phyloP scores from a whole-genome alignment of 2,329 filamentous ascomycete genomes.

The Sporothrix brunneoviolacea region DNA sequence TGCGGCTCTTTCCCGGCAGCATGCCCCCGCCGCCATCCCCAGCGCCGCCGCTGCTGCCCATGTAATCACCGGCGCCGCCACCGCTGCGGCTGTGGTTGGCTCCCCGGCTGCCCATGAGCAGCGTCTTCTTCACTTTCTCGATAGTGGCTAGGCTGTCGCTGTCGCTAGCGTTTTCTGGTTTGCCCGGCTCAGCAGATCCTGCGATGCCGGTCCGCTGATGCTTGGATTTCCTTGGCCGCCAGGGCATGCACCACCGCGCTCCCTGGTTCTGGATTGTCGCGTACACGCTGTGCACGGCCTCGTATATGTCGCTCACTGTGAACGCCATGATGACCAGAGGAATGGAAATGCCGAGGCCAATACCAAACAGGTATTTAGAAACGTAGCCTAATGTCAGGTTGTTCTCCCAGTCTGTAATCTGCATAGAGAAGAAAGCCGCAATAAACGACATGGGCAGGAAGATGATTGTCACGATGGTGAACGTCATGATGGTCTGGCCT shows the following conservation, averaged over 20 bases:
- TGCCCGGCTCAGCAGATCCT: not conserved
- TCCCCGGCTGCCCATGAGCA: not conserved
- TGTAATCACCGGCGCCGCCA: not conserved
- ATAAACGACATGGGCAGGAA: conserved; percentile 40
- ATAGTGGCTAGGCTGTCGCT: conserved; percentile 2
- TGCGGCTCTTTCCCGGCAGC: conserved; percentile 1
- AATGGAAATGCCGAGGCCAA: conserved; percentile 34
- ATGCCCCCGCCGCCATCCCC: not conserved
- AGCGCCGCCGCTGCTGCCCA: not conserved
- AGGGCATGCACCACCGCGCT: not conserved
- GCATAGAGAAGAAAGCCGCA: conserved; percentile 38
- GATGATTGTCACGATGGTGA: conserved; percentile 40
- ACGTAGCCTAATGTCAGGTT: conserved; percentile 23
- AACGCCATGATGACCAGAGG: conserved; percentile 33
- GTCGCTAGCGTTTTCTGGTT: not conserved
- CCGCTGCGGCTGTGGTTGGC: not conserved
- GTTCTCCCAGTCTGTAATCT: conserved; percentile 39
- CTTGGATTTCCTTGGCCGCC: not conserved
- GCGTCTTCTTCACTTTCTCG: not conserved
- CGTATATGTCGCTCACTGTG: conserved; percentile 29
- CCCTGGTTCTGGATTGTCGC: not conserved
- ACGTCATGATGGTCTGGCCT: conserved; percentile 38
- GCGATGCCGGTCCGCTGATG: not conserved
- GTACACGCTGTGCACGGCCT: conserved; percentile 14
- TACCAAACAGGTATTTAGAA: conserved; percentile 28